These are phyloP conservation scores for Catharanthus roseus DNA, from an alignment of 257 asterid genomes.

Conservation along the genomic window DNA sequence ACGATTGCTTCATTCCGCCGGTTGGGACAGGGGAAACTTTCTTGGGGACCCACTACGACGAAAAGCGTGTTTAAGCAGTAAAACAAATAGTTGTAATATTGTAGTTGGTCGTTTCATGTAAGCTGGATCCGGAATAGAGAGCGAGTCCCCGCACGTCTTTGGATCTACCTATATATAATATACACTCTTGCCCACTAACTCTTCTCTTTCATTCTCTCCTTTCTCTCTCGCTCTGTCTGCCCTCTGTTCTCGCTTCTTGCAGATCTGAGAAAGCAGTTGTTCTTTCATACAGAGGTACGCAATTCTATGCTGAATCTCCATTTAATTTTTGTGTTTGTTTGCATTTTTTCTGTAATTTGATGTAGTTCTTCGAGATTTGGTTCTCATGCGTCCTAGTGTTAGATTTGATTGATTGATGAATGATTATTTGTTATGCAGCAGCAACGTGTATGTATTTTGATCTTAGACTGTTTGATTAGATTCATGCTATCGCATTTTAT, in stretches of 20 bases:
- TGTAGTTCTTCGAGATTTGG: background rate
- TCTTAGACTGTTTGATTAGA: background rate
- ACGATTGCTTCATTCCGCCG: background rate
- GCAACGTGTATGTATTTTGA: no score
- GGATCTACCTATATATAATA: conserved; percentile 12
- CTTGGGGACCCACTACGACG: background rate
- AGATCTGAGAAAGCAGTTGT: background rate
- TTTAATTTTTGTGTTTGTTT: background rate
- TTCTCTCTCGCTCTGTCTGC: no score
- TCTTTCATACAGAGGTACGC: conserved; percentile 1
- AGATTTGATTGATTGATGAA: background rate
- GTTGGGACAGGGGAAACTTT: background rate
- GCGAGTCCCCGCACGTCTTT: conserved; percentile 26
- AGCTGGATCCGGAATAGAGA: conserved; percentile 10
- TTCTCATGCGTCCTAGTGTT: background rate
- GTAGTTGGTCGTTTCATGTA: background rate
- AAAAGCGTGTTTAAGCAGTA: background rate
- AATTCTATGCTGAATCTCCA: background rate
- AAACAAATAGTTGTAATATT: background rate
- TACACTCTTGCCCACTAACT: background rate
- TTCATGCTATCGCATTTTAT: background rate
- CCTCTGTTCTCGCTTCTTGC: background rate
- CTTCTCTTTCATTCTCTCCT: background rate
- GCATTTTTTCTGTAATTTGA: background rate
- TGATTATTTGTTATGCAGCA: background rate